These are phyloP conservation scores for Tetrapisispora pingtungensis DNA, from an alignment of 805 yeast genomes.

Conservation along the genomic window DNA sequence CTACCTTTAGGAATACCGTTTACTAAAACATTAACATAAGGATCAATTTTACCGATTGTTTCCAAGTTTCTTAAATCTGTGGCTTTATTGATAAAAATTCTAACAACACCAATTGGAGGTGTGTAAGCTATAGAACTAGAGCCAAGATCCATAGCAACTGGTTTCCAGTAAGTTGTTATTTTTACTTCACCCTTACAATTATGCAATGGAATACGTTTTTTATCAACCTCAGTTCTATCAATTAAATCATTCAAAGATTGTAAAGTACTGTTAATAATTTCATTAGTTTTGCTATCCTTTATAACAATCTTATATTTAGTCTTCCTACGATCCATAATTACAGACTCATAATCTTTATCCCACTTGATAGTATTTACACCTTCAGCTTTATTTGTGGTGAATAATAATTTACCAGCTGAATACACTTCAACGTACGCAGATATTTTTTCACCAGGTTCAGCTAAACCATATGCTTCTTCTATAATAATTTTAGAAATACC, in stretches of 20 bases:
- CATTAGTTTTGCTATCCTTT: conserved; percentile 47
- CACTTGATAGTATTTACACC: conserved; percentile 60
- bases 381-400: conserved; percentile 40
- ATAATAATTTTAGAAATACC: conserved; percentile 63
- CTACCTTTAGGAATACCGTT: conserved; percentile 71
- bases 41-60: conserved; percentile 84
- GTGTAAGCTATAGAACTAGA: conserved; percentile 71
- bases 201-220: conserved; percentile 64
- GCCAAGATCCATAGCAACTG: conserved; percentile 63
- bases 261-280: conserved; percentile 48
- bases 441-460: conserved; percentile 39
- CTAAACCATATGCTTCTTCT: conserved; percentile 33
- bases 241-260: conserved; percentile 55
- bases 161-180: conserved; percentile 70
- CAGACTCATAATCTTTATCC: conserved; percentile 52
- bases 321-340: conserved; percentile 62
- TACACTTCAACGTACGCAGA: conserved; percentile 64
- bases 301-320: conserved; percentile 59
- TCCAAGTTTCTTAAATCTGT: conserved; percentile 74
- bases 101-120: conserved; percentile 89
- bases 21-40: conserved; percentile 71
- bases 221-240: conserved; percentile 69
- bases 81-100: conserved; percentile 63
- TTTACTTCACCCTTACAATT: conserved; percentile 65
- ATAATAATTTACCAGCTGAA: conserved; percentile 49